These are phyloP conservation scores for Rhodotorula glutinis DNA, from an alignment of 1,284 basidiomycete genomes.

Conservation along the genomic window DNA sequence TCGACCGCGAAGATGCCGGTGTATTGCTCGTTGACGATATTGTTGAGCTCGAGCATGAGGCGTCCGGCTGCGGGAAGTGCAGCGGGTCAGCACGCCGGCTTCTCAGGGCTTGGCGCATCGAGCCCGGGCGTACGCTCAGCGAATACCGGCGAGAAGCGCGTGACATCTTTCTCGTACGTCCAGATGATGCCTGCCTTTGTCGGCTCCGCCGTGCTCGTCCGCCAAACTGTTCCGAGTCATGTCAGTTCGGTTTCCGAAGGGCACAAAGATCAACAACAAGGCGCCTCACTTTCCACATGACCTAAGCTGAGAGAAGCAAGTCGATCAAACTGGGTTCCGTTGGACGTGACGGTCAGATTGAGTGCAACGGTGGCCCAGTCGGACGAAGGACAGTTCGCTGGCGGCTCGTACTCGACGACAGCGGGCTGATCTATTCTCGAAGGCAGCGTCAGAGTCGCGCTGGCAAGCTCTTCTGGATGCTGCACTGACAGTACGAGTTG, in stretches of 20 bases:
- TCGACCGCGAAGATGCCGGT: conserved; percentile 19
- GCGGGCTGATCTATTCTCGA: neutral
- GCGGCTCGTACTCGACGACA: conserved; percentile 11
- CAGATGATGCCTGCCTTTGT: conserved; percentile 38
- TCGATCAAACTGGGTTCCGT: conserved; percentile 40
- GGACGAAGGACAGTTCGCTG: neutral
- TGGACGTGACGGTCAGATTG: conserved; percentile 18
- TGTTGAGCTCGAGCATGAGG: conserved; percentile 17
- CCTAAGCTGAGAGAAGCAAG: conserved; percentile 30
- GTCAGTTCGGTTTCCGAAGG: neutral
- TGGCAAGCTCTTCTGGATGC: neutral
- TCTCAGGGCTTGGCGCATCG: too few relatives aligned
- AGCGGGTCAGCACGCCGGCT: too few relatives aligned
- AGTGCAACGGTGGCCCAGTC: conserved; percentile 9
- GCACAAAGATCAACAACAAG: fast-evolving
- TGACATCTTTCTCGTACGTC: conserved; percentile 37
- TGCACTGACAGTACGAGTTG: conserved; percentile 10
- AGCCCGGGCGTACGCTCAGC: conserved; percentile 10
- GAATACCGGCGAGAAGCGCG: conserved; percentile 30
- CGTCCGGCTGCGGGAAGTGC: neutral
- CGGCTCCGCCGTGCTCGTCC: conserved; percentile 40
- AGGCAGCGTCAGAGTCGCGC: neutral
- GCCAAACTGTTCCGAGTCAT: conserved; percentile 34
- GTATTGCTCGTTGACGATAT: conserved; percentile 12
- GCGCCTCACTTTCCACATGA: conserved; percentile 28